A percentile compares a stretch with the other conserved stretches of the same genome.
These are phyloP conservation scores for Pyrenula massariospora DNA, from an alignment of 495 filamentous ascomycete species.

Conservation along the genomic window DNA sequence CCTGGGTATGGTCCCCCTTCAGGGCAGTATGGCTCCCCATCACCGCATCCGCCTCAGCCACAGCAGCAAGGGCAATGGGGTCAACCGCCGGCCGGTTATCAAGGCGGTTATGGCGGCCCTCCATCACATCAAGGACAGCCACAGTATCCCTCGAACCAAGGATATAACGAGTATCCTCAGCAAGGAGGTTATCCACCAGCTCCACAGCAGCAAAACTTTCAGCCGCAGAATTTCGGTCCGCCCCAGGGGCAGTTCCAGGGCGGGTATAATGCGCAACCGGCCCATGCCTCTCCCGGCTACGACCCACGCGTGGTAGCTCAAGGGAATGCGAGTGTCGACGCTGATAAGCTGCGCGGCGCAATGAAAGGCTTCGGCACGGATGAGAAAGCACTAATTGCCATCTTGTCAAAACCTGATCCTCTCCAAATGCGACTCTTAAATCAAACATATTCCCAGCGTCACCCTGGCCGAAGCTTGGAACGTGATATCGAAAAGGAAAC, in stretches of 20 bases:
- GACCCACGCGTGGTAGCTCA: constrained; percentile 47
- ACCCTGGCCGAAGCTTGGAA: constrained; percentile 53
- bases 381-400: constrained; percentile 56
- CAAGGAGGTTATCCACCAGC: constrained; percentile 29
- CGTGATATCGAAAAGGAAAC: constrained; percentile 69
- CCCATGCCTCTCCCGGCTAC: constrained; percentile 50
- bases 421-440: constrained; percentile 61
- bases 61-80: constrained; percentile 10
- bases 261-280: constrained; percentile 22
- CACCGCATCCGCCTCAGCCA: constrained; percentile 14
- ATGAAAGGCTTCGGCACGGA: constrained; percentile 93
- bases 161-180: constrained; percentile 10
- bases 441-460: constrained; percentile 43
- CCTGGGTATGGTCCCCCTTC: constrained; percentile 1
- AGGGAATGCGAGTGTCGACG: constrained; percentile 52
- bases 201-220: constrained; percentile 16
- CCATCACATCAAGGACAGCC: constrained; percentile 17
- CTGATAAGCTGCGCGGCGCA: constrained; percentile 58
- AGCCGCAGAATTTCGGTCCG: constrained; percentile 11
- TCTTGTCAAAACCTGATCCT: constrained; percentile 57
- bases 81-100: constrained; percentile 3
- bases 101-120: constrained; percentile 22
- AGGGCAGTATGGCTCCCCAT: constrained; percentile 14
- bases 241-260: constrained; percentile 10
- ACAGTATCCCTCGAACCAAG: not conserved